These are phyloP conservation scores for Litchi chinensis DNA, from an alignment of 345 rosid genomes.

Conservation along the genomic window DNA sequence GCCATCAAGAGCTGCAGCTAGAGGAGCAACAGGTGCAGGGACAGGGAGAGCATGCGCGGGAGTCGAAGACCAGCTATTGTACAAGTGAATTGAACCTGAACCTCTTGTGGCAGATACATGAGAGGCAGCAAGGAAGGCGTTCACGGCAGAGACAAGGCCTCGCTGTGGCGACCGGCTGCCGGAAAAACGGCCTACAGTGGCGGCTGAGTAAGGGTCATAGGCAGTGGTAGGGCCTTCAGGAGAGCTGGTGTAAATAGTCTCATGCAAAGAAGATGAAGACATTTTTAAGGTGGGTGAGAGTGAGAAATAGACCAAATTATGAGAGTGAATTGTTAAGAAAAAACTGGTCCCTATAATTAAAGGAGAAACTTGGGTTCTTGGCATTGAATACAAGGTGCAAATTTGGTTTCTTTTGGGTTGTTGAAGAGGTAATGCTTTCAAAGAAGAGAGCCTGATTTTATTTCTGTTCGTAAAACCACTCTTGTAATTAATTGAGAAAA, in stretches of 20 bases:
- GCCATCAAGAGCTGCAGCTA: conserved; percentile 41
- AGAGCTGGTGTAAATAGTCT: conserved; percentile 47
- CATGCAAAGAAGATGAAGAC: conserved; percentile 28
- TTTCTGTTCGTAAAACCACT: too few species aligned
- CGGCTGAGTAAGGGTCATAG: conserved; percentile 36
- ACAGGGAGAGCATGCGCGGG: conserved; percentile 42
- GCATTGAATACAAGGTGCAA: conserved; percentile 28
- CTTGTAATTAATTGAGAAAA: too few species aligned
- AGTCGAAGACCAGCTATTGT: conserved; percentile 48
- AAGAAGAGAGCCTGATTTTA: too few species aligned
- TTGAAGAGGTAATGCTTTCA: not conserved
- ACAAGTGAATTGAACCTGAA: conserved; percentile 45
- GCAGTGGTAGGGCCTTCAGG: conserved; percentile 46
- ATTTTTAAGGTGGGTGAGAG: conserved; percentile 14
- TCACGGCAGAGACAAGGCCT: conserved; percentile 43
- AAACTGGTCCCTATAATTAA: conserved; percentile 4
- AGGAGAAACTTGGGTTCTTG: conserved; percentile 15
- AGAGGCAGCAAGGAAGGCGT: conserved; percentile 44
- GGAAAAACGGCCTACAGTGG: conserved; percentile 33
- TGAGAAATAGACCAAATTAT: not conserved
- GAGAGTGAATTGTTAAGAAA: not conserved
- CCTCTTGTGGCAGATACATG: conserved; percentile 41
- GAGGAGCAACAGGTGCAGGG: conserved; percentile 55
- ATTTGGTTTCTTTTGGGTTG: conserved; percentile 18
- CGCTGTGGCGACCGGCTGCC: conserved; percentile 48